Conservation (phyloP, 306 rosid genomes). For the Dalbergia cultrata region DNA sequence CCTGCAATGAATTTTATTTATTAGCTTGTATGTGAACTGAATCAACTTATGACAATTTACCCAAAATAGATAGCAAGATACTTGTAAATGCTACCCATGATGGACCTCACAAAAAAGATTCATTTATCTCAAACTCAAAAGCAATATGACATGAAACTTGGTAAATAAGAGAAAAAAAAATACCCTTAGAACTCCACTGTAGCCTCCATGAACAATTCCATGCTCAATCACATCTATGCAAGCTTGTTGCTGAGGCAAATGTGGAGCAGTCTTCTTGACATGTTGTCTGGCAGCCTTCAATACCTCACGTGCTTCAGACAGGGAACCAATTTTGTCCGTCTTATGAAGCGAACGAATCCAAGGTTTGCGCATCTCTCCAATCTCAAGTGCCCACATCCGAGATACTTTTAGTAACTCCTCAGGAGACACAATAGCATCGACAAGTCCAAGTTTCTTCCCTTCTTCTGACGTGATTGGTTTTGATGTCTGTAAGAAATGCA, state of each 20-base stretch:
- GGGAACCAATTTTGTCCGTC: constrained; percentile 83
- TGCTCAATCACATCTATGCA: constrained; percentile 91
- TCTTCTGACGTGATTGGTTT: constrained; percentile 89
- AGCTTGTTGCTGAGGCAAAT: constrained; percentile 92
- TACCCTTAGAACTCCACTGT: constrained; percentile 94
- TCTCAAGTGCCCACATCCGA: constrained; percentile 81
- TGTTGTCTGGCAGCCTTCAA: constrained; percentile 73
- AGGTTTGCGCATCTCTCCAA: constrained; percentile 79
- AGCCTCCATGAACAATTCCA: constrained; percentile 93
- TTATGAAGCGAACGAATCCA: constrained; percentile 89
- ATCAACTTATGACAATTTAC: constrained; percentile 31
- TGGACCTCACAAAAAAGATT: constrained; percentile 30
- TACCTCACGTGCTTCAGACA: constrained; percentile 75
- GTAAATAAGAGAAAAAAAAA: constrained; percentile 25
- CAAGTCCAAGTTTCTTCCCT: constrained; percentile 91
- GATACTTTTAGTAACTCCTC: constrained; percentile 84
- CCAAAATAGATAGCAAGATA: constrained; percentile 26
- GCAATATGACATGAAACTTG: constrained; percentile 19
- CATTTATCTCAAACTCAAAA: constrained; percentile 15
- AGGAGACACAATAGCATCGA: constrained; percentile 80
- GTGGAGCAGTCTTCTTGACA: constrained; percentile 78
- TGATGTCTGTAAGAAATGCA: constrained; percentile 65
- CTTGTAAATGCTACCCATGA: constrained; percentile 25
- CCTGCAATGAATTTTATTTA: constrained; percentile 62
- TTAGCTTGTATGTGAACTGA: constrained; percentile 40